These are phyloP conservation scores for Ziziphus jujuba DNA, from an alignment of 306 rosid genomes.

Conservation along the genomic window DNA sequence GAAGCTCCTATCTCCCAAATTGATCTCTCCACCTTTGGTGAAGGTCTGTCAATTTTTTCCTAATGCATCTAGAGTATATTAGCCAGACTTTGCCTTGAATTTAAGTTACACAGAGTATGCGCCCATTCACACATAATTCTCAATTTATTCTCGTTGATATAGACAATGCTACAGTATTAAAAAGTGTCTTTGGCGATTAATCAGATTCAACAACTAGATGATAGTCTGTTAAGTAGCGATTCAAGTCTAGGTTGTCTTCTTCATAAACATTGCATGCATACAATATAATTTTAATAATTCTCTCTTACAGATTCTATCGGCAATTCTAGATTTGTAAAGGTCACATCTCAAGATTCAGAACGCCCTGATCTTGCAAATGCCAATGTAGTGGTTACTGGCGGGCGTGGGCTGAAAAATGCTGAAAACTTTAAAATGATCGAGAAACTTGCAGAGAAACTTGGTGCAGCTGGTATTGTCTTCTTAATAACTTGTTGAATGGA, in stretches of 20 bases:
- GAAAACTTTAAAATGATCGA: conserved; percentile 95
- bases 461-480: conserved; percentile 71
- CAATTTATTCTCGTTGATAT: conserved; percentile 15
- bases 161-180: conserved; percentile 24
- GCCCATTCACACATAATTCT: background rate
- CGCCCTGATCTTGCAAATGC: conserved; percentile 95
- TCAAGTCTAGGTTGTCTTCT: too few species aligned
- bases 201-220: background rate
- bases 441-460: conserved; percentile 81
- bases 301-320: conserved; percentile 53
- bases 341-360: conserved; percentile 66
- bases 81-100: conserved; percentile 7
- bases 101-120: conserved; percentile 6
- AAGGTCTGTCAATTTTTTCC: conserved; percentile 63
- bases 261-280: background rate
- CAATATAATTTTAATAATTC: background rate
- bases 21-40: conserved; percentile 84
- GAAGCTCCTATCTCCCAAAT: conserved; percentile 77
- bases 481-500: background rate
- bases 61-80: conserved; percentile 13
- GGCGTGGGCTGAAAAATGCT: conserved; percentile 84
- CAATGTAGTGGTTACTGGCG: conserved; percentile 75
- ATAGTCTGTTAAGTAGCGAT: background rate
- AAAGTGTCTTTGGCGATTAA: conserved; percentile 16
- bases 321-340: conserved; percentile 70